These are phyloP conservation scores for Sporisorium reilianum DNA, from an alignment of 1,284 basidiomycete species.

Conservation along the genomic window DNA sequence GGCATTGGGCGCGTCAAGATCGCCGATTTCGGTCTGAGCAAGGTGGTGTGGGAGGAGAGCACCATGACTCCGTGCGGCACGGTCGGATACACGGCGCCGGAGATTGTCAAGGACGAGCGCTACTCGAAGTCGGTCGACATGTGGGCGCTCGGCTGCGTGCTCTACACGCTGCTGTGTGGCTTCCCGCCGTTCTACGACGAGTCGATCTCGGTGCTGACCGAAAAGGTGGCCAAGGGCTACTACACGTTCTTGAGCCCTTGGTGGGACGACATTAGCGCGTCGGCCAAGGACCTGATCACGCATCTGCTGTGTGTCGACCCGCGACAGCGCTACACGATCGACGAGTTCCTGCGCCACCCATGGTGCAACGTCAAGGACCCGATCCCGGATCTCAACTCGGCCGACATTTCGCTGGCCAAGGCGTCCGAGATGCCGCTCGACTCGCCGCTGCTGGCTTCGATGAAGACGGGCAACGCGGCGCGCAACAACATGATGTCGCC, in stretches of 20 bases:
- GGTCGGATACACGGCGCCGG: slow-evolving; percentile 98
- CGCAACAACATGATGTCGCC: slow-evolving; percentile 82
- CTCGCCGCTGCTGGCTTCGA: slow-evolving; percentile 87
- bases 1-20: slow-evolving; percentile 99
- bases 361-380: slow-evolving; percentile 80
- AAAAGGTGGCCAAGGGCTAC: slow-evolving; percentile 96
- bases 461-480: slow-evolving; percentile 72
- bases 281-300: slow-evolving; percentile 94
- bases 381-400: slow-evolving; percentile 63
- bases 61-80: slow-evolving; percentile 99
- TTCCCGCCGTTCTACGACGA: slow-evolving; percentile 99
- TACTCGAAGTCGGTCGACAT: slow-evolving; percentile 99
- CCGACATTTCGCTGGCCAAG: slow-evolving; percentile 64
- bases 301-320: slow-evolving; percentile 97
- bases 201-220: slow-evolving; percentile 95
- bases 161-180: slow-evolving; percentile 98
- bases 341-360: slow-evolving; percentile 95
- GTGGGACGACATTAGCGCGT: slow-evolving; percentile 95
- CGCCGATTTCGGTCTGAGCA: slow-evolving; percentile 97
- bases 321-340: slow-evolving; percentile 93
- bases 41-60: slow-evolving; percentile 98
- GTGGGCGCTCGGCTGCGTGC: slow-evolving; percentile 99
- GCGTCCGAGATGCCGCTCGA: slow-evolving; percentile 77
- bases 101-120: slow-evolving; percentile 99
- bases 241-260: slow-evolving; percentile 99